phyloP scores from a whole-genome alignment of 345 rosid species.

The Dimocarpus longan region DNA sequence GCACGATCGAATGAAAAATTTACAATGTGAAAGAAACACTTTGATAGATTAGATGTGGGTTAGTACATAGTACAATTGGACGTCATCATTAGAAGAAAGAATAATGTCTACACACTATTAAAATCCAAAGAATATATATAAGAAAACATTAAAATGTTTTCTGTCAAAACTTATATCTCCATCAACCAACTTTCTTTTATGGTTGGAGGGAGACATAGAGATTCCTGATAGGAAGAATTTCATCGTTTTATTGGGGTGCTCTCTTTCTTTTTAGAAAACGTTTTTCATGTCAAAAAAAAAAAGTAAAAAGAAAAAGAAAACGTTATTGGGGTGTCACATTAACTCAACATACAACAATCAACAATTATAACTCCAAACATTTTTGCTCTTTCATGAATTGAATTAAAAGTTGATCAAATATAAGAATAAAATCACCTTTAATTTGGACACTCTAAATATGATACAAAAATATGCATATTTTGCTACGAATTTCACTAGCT shows the following conservation, averaged over 20 bases:
- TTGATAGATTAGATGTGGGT: background rate
- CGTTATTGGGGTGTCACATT: too few relatives aligned
- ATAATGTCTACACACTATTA: background rate
- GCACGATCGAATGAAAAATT: background rate
- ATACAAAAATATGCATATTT: background rate
- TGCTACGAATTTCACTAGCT: too few relatives aligned
- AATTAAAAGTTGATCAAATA: background rate
- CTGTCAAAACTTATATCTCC: background rate
- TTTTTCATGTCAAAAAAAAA: too few relatives aligned
- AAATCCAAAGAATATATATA: background rate
- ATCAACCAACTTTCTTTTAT: too few relatives aligned
- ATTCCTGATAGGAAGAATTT: too few relatives aligned
- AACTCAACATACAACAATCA: too few relatives aligned
- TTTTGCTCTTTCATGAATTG: background rate
- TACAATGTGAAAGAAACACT: background rate
- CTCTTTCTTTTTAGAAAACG: background rate
- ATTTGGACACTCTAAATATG: background rate
- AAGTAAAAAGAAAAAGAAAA: too few relatives aligned
- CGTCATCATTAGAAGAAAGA: background rate
- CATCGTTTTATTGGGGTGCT: background rate
- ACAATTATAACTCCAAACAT: background rate
- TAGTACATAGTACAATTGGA: background rate
- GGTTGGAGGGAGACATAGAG: too few relatives aligned
- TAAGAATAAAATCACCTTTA: background rate
- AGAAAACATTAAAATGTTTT: background rate